These are phyloP conservation scores for Aschersonia sp. DNA, from an alignment of 2,329 filamentous ascomycete genomes.

Conservation along the genomic window DNA sequence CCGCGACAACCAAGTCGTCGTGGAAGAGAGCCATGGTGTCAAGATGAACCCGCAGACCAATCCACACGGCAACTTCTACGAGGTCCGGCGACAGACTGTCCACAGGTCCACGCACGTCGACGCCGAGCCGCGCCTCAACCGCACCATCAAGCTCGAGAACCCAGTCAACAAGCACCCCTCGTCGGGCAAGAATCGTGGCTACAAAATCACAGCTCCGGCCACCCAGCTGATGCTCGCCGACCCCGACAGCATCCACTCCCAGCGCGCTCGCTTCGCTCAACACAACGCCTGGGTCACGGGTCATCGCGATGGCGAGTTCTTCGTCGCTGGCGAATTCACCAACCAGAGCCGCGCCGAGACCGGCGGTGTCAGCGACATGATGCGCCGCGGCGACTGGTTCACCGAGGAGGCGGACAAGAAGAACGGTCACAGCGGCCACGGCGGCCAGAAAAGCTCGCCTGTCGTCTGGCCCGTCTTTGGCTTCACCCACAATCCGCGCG, in stretches of 20 bases:
- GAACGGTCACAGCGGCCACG: background rate
- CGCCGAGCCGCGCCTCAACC: constrained; percentile 37
- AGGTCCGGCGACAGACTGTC: constrained; percentile 32
- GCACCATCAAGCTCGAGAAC: constrained; percentile 34
- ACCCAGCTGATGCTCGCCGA: constrained; percentile 25
- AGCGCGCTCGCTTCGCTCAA: constrained; percentile 27
- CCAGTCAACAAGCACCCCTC: constrained; percentile 26
- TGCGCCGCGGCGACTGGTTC: constrained; percentile 31
- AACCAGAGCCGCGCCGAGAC: constrained; percentile 29
- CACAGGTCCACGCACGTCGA: constrained; percentile 32
- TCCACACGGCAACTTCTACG: constrained; percentile 46
- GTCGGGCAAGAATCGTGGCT: constrained; percentile 33
- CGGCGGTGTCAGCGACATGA: constrained; percentile 31
- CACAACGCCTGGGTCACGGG: constrained; percentile 35
- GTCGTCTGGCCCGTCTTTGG: constrained; percentile 34
- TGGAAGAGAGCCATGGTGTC: constrained; percentile 22
- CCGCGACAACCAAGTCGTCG: constrained; percentile 33
- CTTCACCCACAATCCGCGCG: constrained; percentile 31
- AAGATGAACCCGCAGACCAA: constrained; percentile 36
- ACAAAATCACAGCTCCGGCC: constrained; percentile 29
- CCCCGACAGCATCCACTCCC: constrained; percentile 24
- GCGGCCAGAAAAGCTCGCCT: constrained; percentile 13
- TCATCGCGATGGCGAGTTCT: constrained; percentile 33
- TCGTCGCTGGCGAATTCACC: constrained; percentile 35
- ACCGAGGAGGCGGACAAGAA: constrained; percentile 11